A percentile compares a stretch with the other conserved stretches of the same genome.
Evolutionary conservation across 208 protist genomes (phyloP).

Genomic region (Leishmania amazonensis): DNA sequence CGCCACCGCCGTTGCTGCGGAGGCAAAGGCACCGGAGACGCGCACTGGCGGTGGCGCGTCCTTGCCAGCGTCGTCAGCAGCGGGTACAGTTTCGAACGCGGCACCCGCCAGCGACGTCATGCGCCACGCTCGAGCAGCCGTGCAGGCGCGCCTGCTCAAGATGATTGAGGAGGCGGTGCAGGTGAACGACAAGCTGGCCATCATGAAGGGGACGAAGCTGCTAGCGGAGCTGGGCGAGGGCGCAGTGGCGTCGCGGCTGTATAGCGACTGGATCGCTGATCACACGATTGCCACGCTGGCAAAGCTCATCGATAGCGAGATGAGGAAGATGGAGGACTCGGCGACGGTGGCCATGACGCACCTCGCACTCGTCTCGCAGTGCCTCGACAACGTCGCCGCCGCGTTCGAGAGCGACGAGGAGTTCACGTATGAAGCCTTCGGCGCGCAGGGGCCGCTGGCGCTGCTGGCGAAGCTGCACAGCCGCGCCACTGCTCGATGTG

Average conservation of each 20-base stretch:
- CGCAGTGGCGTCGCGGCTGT: conserved; percentile 43
- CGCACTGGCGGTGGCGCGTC: neutral
- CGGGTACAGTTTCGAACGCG: neutral
- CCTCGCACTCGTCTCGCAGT: conserved; percentile 76
- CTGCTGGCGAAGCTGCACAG: conserved; percentile 71
- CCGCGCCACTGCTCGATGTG: conserved; percentile 68
- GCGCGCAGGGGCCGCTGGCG: conserved; percentile 44
- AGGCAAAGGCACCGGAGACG: neutral
- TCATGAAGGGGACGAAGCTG: conserved; percentile 58
- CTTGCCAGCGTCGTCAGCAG: neutral
- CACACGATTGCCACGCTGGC: conserved; percentile 61
- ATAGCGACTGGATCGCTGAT: conserved; percentile 71
- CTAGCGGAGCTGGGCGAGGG: conserved; percentile 52
- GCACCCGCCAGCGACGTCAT: conserved; percentile 27
- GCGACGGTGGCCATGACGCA: conserved; percentile 66
- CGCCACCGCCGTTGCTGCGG: conserved; percentile 2
- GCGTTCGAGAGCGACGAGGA: conserved; percentile 78
- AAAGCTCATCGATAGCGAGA: conserved; percentile 68
- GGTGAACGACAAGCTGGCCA: conserved; percentile 72
- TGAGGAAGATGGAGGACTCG: conserved; percentile 76
- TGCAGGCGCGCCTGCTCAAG: conserved; percentile 32
- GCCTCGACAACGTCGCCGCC: conserved; percentile 78
- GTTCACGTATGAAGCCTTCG: conserved; percentile 66
- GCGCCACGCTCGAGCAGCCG: conserved; percentile 25
- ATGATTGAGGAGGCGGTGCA: conserved; percentile 39